Percentiles rank a stretch among this genome's conserved stretches.
Conservation (phyloP, 2,329 filamentous ascomycete genomes). For the Fusarium abutilonis region DNA sequence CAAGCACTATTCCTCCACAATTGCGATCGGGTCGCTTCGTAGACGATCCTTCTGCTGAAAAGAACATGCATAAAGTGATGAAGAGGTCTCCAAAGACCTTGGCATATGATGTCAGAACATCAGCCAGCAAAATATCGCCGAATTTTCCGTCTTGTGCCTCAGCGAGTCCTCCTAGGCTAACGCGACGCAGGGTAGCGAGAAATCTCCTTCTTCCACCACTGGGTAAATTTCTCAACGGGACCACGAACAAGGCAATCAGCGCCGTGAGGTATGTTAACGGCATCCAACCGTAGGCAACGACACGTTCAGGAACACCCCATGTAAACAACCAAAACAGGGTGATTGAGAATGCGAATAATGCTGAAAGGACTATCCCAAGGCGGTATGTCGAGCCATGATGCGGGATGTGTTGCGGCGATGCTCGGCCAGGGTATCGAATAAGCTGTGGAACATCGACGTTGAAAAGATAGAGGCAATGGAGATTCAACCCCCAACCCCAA, state of each 20-base stretch:
- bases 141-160: constrained; percentile 91
- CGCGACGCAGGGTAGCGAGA: constrained; percentile 77
- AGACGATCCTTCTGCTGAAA: constrained; percentile 74
- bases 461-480: constrained; percentile 82
- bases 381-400: constrained; percentile 88
- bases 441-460: constrained; percentile 89
- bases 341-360: constrained; percentile 76
- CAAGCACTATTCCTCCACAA: constrained; percentile 81
- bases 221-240: constrained; percentile 75
- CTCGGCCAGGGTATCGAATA: constrained; percentile 84
- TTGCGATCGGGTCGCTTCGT: constrained; percentile 82
- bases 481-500: constrained; percentile 94
- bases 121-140: constrained; percentile 90
- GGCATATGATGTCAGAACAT: constrained; percentile 93
- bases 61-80: constrained; percentile 91
- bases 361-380: constrained; percentile 79
- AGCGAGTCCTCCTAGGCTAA: constrained; percentile 86
- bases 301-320: constrained; percentile 72
- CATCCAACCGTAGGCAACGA: constrained; percentile 83
- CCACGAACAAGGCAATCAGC: constrained; percentile 74
- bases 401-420: constrained; percentile 73
- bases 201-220: constrained; percentile 79
- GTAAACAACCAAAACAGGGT: constrained; percentile 86
- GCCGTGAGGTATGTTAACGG: constrained; percentile 84
- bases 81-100: constrained; percentile 92